Conservation (phyloP, 2,329 filamentous ascomycete genomes). For the Gnomoniopsis smithogilvyi region DNA sequence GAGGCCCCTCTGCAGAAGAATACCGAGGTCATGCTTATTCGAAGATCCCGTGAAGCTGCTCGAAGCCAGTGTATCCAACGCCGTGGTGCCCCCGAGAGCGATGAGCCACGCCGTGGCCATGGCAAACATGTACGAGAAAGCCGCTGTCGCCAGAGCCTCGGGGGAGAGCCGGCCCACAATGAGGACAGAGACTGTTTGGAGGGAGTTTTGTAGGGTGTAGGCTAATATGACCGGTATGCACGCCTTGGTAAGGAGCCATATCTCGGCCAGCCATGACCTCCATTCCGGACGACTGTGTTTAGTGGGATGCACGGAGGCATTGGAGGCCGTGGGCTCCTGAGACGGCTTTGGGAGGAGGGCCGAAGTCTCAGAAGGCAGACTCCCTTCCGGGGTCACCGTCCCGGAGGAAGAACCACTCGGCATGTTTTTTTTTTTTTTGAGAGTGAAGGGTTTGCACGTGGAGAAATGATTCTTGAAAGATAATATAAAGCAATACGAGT, state of each 20-base stretch:
- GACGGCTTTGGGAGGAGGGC: constrained; percentile 18
- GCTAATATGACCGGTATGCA: constrained; percentile 78
- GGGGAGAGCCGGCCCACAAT: constrained; percentile 78
- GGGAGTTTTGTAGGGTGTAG: constrained; percentile 80
- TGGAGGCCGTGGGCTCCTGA: background rate
- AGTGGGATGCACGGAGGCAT: constrained; percentile 1
- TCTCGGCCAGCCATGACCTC: constrained; percentile 51
- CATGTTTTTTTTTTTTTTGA: constrained; percentile 4
- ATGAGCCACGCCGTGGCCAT: constrained; percentile 88
- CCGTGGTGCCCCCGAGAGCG: constrained; percentile 79
- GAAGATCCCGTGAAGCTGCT: constrained; percentile 78
- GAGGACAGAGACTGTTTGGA: constrained; percentile 79
- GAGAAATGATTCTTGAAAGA: too few relatives aligned
- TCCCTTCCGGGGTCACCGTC: constrained; percentile 9
- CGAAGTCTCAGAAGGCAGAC: constrained; percentile 15
- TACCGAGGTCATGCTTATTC: constrained; percentile 73
- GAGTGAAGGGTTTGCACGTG: background rate
- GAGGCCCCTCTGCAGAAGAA: constrained; percentile 74
- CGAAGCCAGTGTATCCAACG: constrained; percentile 80
- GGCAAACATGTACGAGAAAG: constrained; percentile 92
- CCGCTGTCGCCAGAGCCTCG: constrained; percentile 75
- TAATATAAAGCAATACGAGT: background rate
- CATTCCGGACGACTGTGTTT: constrained; percentile 27
- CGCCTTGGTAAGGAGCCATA: constrained; percentile 64
- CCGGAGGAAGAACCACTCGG: constrained; percentile 13